Base-by-base conservation (phyloP, 345 rosid species). In the Litchi chinensis region DNA sequence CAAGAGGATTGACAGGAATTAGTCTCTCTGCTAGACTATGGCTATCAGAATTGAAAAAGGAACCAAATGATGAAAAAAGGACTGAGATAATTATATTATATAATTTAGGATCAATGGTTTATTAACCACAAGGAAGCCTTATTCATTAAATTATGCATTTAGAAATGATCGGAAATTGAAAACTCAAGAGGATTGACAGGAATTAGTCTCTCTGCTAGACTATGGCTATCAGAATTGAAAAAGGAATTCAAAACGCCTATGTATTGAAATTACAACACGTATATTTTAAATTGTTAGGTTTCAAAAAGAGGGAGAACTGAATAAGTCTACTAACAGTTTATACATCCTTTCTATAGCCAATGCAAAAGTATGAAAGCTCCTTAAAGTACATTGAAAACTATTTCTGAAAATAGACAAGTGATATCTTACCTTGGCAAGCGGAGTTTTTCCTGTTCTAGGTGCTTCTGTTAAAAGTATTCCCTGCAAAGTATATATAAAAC, bases 381-480 rank as follows among this genome's bases (percentile, higher is more conserved):
- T 37, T 10, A 11, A 52, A 41, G 67, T 8, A 56, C 70, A 62
- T 19, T 26, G 46, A 52, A n/a, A 65, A 41, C 67, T 32, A 52
- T 66, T 28, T 39, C 16, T 37, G 67, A 62, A 41, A 68, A 71
- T 11, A 76, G 5, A 64, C 1, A 72, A 71, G 40, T 59, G 68
- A 65, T 22, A 54, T 15, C 80, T 76, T 84, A 96, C 99, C 97
- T 94, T 96, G 76, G 98, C 98, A 78, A 96, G 93, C 80, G 94
- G 86, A 60, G 98, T 96, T 87, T 94, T 96, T 80, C 99, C 99
- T 60, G 99, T 96, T 81, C 98, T 98, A 86, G 99, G 98, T 70
- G 98, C 97, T 81, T 98, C 99, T 9, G 99, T 96, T 81, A 96
- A 89, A 79, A 96, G 95, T 83, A 96, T 96, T 87, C 98, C 99